Evolutionary conservation across 805 yeast genomes (phyloP), one percentile per base, ranked within the genome.

Genomic region (Aciculoconidium aculeatum): DNA sequence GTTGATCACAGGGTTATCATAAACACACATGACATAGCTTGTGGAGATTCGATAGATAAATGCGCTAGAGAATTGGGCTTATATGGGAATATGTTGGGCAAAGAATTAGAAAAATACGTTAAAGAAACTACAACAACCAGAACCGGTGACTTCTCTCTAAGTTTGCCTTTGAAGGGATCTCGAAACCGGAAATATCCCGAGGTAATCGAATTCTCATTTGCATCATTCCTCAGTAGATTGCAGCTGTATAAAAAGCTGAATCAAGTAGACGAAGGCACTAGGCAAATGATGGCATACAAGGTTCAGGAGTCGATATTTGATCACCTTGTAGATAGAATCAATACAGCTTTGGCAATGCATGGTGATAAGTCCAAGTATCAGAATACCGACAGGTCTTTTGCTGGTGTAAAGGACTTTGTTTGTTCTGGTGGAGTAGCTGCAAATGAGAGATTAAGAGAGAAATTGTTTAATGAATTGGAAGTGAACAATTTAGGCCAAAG

Each of bases 351-450:
- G 7, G 44, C 49, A 11, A 55, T 52, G 35, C 63, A 58, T 37
- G 58, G 58, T 6, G 26, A 23, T 23, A 27, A n/a, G 11, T 17
- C 11, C 11, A 8, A 22, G 6, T 35, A 35, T 21, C 31, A 27
- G 2, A 29, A 53, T 15, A 58, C 67, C n/a, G 51, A 53, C 14
- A 61, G 65, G 1, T 61, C 64, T 34, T 55, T 78, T 16, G 40
- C 37, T 2, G 63, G 53, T 3, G 68, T 74, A 8, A 51, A 56
- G 10, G 69, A 72, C 41, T 70, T 88, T 44, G 83, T 92, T 1
- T 77, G 87, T 32, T 81, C 97, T 0, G 98, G 98, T 7, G 98
- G 98, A 5, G 98, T 92, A 1, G 95, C 90, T 0, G 77, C 95
- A 1, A 92, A 88, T 47, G 28, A 47, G 24, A 53, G 59, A 16